Conservation (phyloP, 805 yeast species). For the Pichia gijzeniarum region DNA sequence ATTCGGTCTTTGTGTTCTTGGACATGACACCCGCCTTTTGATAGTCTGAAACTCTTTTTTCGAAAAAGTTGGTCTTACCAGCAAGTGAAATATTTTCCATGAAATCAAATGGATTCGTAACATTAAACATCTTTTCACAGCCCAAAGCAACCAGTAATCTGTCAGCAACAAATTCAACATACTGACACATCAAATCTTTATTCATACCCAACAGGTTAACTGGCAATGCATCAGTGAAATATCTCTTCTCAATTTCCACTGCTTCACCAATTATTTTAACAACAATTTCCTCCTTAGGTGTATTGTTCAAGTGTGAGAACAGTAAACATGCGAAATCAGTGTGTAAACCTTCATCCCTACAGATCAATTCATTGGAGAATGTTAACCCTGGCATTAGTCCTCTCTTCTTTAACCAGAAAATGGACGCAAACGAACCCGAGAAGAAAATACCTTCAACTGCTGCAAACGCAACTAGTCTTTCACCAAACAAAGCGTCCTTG, state of each 20-base stretch:
- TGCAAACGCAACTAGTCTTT: slow-evolving; percentile 95
- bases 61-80: slow-evolving; percentile 98
- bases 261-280: slow-evolving; percentile 91
- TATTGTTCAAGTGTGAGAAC: slow-evolving; percentile 86
- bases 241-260: slow-evolving; percentile 88
- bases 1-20: slow-evolving; percentile 38
- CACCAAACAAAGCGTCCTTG: slow-evolving; percentile 82
- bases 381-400: slow-evolving; percentile 99
- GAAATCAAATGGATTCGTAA: slow-evolving; percentile 91
- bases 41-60: slow-evolving; percentile 97
- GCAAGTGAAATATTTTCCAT: slow-evolving; percentile 98
- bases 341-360: slow-evolving; percentile 98
- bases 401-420: slow-evolving; percentile 98
- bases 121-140: slow-evolving; percentile 81
- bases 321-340: slow-evolving; percentile 96
- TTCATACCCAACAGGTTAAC: slow-evolving; percentile 94
- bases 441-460: slow-evolving; percentile 99
- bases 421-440: slow-evolving; percentile 97
- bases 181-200: slow-evolving; percentile 89
- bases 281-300: slow-evolving; percentile 75
- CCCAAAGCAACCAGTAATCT: slow-evolving; percentile 89
- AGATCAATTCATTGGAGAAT: slow-evolving; percentile 93
- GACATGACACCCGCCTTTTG: slow-evolving; percentile 99
- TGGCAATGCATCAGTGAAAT: slow-evolving; percentile 92
- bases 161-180: slow-evolving; percentile 96